phyloP scores from a whole-genome alignment of 2,329 filamentous ascomycete species.

The Penicillium sumatraense region DNA sequence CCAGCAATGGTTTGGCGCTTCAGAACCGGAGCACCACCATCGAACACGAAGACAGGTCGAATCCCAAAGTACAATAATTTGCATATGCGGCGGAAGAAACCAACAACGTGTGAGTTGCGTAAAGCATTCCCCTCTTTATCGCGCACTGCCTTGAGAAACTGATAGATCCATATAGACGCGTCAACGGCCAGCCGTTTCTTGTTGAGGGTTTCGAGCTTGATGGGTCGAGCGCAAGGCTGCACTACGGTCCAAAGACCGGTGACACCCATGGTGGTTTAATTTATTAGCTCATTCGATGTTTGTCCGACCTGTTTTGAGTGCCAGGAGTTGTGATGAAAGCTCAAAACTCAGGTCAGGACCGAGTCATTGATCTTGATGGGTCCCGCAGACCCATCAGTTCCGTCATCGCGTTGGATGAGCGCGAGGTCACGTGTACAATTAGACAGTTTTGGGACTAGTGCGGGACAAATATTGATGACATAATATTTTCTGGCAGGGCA shows the following conservation, averaged over 20 bases:
- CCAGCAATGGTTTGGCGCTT: slow-evolving; percentile 88
- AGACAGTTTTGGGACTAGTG: slow-evolving; percentile 21
- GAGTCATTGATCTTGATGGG: slow-evolving; percentile 3
- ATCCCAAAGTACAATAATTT: slow-evolving; percentile 97
- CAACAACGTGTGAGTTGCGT: slow-evolving; percentile 92
- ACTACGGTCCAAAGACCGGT: slow-evolving; percentile 97
- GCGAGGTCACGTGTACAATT: slow-evolving; percentile 31
- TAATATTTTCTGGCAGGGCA: slow-evolving; percentile 8
- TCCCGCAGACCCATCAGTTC: slow-evolving; percentile 1
- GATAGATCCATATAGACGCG: slow-evolving; percentile 99
- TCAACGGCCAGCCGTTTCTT: slow-evolving; percentile 95
- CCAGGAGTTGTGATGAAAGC: neutral
- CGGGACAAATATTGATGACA: slow-evolving; percentile 5
- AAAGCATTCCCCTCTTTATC: slow-evolving; percentile 98
- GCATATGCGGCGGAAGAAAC: slow-evolving; percentile 97
- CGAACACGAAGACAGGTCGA: slow-evolving; percentile 95
- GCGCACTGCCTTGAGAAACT: slow-evolving; percentile 97
- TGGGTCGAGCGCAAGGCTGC: slow-evolving; percentile 91
- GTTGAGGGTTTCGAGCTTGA: slow-evolving; percentile 94
- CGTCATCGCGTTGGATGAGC: slow-evolving; percentile 4
- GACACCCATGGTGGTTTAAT: slow-evolving; percentile 75
- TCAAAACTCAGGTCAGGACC: neutral
- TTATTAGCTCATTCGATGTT: slow-evolving; percentile 2
- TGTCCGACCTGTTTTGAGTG: neutral
- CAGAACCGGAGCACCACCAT: slow-evolving; percentile 87